These are phyloP conservation scores for Lentinula edodes DNA, from an alignment of 768 basidiomycete species.

Conservation along the genomic window DNA sequence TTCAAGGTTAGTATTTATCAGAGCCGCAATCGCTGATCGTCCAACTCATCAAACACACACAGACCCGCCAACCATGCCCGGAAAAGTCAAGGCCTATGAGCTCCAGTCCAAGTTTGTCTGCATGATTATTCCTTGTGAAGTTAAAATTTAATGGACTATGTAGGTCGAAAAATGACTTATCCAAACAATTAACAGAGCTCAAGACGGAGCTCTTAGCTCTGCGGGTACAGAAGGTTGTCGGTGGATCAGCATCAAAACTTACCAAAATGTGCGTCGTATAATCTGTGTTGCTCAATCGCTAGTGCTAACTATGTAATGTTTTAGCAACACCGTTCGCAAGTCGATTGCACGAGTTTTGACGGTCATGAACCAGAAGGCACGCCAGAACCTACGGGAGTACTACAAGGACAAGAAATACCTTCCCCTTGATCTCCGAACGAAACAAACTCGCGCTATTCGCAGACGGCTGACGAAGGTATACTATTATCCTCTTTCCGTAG, in stretches of 20 bases:
- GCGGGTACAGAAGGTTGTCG: slow-evolving; percentile 97
- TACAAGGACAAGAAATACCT: slow-evolving; percentile 97
- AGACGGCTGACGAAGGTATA: slow-evolving; percentile 86
- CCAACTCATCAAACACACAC: neutral
- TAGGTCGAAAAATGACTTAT: slow-evolving; percentile 96
- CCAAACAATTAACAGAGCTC: slow-evolving; percentile 89
- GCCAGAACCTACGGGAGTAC: slow-evolving; percentile 94
- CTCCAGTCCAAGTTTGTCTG: slow-evolving; percentile 84
- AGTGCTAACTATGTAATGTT: neutral
- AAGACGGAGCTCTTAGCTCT: slow-evolving; percentile 91
- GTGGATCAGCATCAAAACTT: slow-evolving; percentile 91
- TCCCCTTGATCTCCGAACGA: slow-evolving; percentile 94
- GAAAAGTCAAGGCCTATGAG: slow-evolving; percentile 94
- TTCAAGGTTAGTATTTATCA: slow-evolving; percentile 5
- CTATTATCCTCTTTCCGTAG: neutral
- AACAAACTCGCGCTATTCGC: slow-evolving; percentile 98
- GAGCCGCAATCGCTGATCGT: neutral
- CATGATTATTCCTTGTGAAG: neutral
- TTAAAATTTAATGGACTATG: slow-evolving; percentile 10
- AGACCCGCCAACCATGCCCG: slow-evolving; percentile 60
- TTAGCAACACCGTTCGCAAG: slow-evolving; percentile 92
- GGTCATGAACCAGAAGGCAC: slow-evolving; percentile 97
- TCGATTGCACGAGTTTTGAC: slow-evolving; percentile 97
- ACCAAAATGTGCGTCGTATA: slow-evolving; percentile 82
- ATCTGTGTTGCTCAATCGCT: neutral